phyloP scores from a whole-genome alignment of 441 rosid species.

The Erodium trifolium region DNA sequence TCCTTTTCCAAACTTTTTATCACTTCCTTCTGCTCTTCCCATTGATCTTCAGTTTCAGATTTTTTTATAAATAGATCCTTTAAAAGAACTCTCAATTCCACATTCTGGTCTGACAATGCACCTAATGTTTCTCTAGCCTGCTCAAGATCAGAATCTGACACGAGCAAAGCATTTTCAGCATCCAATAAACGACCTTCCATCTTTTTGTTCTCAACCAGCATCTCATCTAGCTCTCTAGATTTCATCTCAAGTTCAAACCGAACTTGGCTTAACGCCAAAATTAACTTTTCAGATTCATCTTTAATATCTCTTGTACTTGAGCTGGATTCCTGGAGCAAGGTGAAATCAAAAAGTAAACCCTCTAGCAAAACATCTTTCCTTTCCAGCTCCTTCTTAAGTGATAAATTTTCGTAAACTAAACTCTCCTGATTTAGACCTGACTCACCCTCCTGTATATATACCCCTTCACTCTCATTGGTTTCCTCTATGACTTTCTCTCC shows the following conservation, averaged over 20 bases:
- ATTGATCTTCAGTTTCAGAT: conserved; percentile 56
- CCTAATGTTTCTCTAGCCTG: conserved; percentile 50
- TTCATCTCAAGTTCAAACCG: conserved; percentile 56
- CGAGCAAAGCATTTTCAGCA: conserved; percentile 43
- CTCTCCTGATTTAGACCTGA: conserved; percentile 23
- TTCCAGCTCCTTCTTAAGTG: conserved; percentile 64
- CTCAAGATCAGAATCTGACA: conserved; percentile 44
- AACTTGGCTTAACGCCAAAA: conserved; percentile 41
- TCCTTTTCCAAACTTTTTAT: conserved; percentile 67
- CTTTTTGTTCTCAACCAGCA: conserved; percentile 41
- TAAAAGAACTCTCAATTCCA: conserved; percentile 52
- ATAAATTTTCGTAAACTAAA: conserved; percentile 39
- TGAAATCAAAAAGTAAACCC: conserved; percentile 88
- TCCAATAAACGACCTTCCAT: conserved; percentile 44
- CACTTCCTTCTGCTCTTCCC: conserved; percentile 66
- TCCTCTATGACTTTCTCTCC: conserved; percentile 21
- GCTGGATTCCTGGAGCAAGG: conserved; percentile 82
- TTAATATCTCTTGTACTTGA: conserved; percentile 56
- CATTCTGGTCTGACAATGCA: conserved; percentile 54
- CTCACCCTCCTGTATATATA: conserved; percentile 29
- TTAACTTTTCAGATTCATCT: conserved; percentile 62
- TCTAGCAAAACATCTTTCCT: conserved; percentile 69
- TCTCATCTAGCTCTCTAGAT: conserved; percentile 51
- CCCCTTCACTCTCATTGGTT: conserved; percentile 23
- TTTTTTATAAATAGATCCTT: conserved; percentile 60